Conservation (phyloP, 2,329 filamentous ascomycete genomes). For the Claviceps paspali region DNA sequence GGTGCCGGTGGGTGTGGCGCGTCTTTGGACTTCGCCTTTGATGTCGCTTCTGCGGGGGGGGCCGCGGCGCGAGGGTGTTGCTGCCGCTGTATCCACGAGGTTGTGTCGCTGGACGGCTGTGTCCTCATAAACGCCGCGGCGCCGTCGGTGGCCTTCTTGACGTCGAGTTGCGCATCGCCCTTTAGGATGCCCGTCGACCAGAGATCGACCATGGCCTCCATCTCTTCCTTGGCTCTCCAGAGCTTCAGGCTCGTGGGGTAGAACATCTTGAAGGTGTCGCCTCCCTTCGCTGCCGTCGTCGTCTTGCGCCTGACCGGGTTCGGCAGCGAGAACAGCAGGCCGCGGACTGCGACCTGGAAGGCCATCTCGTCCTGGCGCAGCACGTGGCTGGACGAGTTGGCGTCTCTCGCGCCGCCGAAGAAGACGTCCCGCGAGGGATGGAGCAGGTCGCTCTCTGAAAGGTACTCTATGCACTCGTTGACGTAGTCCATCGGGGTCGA, state of each 20-base stretch:
- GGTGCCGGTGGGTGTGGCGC: conserved; percentile 10
- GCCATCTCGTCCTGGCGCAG: conserved; percentile 87
- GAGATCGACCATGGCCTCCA: conserved; percentile 56
- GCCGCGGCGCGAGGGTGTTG: conserved; percentile 11
- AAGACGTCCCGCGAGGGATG: conserved; percentile 56
- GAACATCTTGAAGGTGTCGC: conserved; percentile 74
- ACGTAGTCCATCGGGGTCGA: conserved; percentile 59
- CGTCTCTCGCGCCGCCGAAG: conserved; percentile 44
- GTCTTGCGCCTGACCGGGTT: conserved; percentile 65
- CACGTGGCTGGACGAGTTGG: conserved; percentile 52
- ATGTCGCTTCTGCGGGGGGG: conserved; percentile 1
- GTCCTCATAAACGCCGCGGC: conserved; percentile 34
- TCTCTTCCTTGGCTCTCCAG: conserved; percentile 72
- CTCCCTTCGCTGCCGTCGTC: conserved; percentile 25
- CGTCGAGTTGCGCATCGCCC: conserved; percentile 27
- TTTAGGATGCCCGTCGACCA: conserved; percentile 49
- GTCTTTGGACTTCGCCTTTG: conserved; percentile 6
- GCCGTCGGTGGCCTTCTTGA: conserved; percentile 26
- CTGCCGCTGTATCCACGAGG: conserved; percentile 20
- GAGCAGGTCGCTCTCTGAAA: conserved; percentile 81
- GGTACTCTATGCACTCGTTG: conserved; percentile 68
- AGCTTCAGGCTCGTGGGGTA: conserved; percentile 75
- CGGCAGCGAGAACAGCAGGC: conserved; percentile 72
- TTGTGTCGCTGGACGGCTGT: conserved; percentile 15
- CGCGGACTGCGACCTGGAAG: conserved; percentile 80